phyloP scores from a whole-genome alignment of 1,284 basidiomycete genomes.

The Butyriboletus appendiculatus region DNA sequence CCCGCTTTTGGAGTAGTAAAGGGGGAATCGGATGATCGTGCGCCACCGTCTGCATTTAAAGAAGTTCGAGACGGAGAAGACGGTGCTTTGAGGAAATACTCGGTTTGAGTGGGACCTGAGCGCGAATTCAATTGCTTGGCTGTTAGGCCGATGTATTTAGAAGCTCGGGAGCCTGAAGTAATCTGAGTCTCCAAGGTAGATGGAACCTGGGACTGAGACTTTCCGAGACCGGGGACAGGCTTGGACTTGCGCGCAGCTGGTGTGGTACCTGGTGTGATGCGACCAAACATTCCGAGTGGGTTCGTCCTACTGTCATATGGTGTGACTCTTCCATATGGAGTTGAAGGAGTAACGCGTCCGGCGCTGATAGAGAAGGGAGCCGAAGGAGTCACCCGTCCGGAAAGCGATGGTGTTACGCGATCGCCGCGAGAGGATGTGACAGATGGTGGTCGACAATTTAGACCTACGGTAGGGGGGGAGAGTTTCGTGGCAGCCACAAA shows the following conservation, averaged over 20 bases:
- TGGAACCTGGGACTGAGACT: constrained; percentile 33
- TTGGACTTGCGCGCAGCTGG: constrained; percentile 37
- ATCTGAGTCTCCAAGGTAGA: constrained; percentile 47
- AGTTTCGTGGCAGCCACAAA: constrained; percentile 87
- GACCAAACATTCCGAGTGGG: constrained; percentile 34
- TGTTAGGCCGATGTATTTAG: constrained; percentile 81
- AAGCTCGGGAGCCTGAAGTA: constrained; percentile 80
- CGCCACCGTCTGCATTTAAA: constrained; percentile 9
- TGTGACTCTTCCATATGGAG: constrained; percentile 39
- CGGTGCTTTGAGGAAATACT: constrained; percentile 24
- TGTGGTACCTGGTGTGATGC: constrained; percentile 42
- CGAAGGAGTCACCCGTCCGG: constrained; percentile 49
- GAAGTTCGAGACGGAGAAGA: constrained; percentile 34
- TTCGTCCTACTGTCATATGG: constrained; percentile 34
- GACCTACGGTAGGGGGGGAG: constrained; percentile 68
- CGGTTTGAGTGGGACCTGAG: constrained; percentile 27
- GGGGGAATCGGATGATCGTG: constrained; percentile 46
- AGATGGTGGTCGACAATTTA: constrained; percentile 69
- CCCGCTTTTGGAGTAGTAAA: constrained; percentile 64
- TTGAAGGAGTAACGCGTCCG: constrained; percentile 49
- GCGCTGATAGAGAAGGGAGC: constrained; percentile 41
- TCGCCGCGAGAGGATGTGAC: constrained; percentile 75
- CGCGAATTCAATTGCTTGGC: constrained; percentile 73
- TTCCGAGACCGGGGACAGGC: constrained; percentile 21
- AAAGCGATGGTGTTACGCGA: constrained; percentile 50